These are phyloP conservation scores for Yarrowia deformans DNA, from an alignment of 805 yeast species.

Conservation along the genomic window DNA sequence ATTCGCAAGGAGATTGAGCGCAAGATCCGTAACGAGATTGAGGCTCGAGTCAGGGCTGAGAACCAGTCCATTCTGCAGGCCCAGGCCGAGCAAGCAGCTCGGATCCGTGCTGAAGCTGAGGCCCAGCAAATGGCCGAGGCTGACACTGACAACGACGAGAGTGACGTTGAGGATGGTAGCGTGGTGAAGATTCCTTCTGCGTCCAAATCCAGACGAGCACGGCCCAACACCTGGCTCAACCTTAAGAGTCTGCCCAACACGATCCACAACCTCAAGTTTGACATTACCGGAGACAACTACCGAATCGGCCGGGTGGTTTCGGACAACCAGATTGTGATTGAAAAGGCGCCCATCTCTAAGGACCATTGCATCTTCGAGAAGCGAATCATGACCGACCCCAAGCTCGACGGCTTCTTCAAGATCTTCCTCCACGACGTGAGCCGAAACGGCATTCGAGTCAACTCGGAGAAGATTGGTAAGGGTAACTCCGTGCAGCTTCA, in stretches of 20 bases:
- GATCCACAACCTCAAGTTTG: background rate
- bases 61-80: constrained; percentile 30
- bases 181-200: constrained; percentile 7
- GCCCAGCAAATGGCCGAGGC: constrained; percentile 27
- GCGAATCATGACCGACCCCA: constrained; percentile 20
- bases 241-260: constrained; percentile 20
- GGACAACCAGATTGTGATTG: constrained; percentile 24
- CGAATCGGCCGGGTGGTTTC: constrained; percentile 15
- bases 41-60: constrained; percentile 21
- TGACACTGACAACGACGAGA: constrained; percentile 27
- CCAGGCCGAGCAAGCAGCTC: constrained; percentile 34
- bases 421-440: constrained; percentile 30
- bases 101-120: constrained; percentile 30
- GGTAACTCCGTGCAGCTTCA: constrained; percentile 5
- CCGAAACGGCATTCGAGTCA: constrained; percentile 33
- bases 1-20: constrained; percentile 17
- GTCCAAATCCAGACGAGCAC: background rate
- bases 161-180: constrained; percentile 14
- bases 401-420: constrained; percentile 23
- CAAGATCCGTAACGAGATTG: constrained; percentile 13
- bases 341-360: constrained; percentile 27
- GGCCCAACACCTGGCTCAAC: constrained; percentile 28
- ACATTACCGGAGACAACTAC: constrained; percentile 23
- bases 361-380: constrained; percentile 28
- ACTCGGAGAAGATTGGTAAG: constrained; percentile 4